Base-by-base conservation (phyloP, 345 rosid species). In the Moricandia arvensis region DNA sequence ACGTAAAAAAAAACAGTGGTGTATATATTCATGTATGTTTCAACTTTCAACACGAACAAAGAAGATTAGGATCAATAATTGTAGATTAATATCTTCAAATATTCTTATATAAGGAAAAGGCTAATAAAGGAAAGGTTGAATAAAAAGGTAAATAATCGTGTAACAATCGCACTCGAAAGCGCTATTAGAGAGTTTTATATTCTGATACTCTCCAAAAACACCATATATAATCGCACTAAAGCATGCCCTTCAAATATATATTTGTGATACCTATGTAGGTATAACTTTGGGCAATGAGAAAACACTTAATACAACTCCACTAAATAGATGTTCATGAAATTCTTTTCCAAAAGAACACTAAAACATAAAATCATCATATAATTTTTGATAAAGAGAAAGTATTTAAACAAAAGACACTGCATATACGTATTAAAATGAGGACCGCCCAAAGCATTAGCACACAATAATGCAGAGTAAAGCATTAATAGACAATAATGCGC, bases 401-500 rank as follows among this genome's bases (percentile, higher is more conserved):
- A 63, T 6, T 17, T 18, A 55, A 67, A 33, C 37, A 47, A 58
- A 57, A 45, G 72, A 31, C 35, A 18, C n/a, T 45, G 60, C 67
- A 75, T 75, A 58, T 34, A n/a, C n/a, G 59, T 66, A 65, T 65
- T 59, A 34, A 77, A 37, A 66, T 65, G 68, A 64, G 68, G 76
- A 65, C 76, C 72, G 75, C 61, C 66, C 76, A 77, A 70, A 76
- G 71, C 80, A 75, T 75, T 67, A 45, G 24, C 66, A 60, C 43
- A 26, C 73, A 75, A 75, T 75, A 75, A 67, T 75, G 67, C 35
- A 13, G 21, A 4, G 41, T 47, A 74, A 75, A 68, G 62, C 73
- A 68, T 68, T 62, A 66, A 11, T 68, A 59, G 63, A 31, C 71
- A 71, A 70, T 71, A 70, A 77, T 70, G 70, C 8, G 71, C 21